Conservation (phyloP, 2,329 filamentous ascomycete species). For the Aureobasidium subglaciale region DNA sequence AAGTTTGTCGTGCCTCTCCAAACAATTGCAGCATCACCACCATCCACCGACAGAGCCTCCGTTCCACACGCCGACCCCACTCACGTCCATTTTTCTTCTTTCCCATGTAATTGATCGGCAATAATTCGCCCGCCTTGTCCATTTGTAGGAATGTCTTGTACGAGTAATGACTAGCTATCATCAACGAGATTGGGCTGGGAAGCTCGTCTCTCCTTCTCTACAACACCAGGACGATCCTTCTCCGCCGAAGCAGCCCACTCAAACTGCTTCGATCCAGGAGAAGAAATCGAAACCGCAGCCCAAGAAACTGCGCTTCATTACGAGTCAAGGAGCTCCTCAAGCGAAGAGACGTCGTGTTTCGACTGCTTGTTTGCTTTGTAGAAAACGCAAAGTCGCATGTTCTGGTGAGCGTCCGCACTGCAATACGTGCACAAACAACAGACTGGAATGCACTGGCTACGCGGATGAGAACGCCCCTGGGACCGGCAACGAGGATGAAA, state of each 20-base stretch:
- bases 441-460: slow-evolving; percentile 42
- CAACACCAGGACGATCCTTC: background rate
- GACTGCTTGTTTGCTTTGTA: slow-evolving; percentile 53
- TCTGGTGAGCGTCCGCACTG: slow-evolving; percentile 39
- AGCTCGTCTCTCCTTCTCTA: background rate
- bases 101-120: background rate
- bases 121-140: background rate
- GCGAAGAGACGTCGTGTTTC: slow-evolving; percentile 73
- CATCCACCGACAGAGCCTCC: background rate
- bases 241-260: background rate
- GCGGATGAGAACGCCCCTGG: slow-evolving; percentile 27
- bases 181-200: slow-evolving; percentile 5
- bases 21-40: background rate
- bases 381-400: slow-evolving; percentile 45
- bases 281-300: slow-evolving; percentile 13
- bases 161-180: slow-evolving; percentile 9
- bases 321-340: slow-evolving; percentile 73
- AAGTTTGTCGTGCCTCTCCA: background rate
- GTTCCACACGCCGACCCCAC: background rate
- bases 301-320: slow-evolving; percentile 57
- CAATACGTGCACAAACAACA: slow-evolving; percentile 42
- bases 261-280: background rate
- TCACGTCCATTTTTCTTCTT: background rate
- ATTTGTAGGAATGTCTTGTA: background rate
- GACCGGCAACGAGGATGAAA: background rate